Base-by-base conservation (phyloP, 257 asterid species). In the Petrea volubilis region DNA sequence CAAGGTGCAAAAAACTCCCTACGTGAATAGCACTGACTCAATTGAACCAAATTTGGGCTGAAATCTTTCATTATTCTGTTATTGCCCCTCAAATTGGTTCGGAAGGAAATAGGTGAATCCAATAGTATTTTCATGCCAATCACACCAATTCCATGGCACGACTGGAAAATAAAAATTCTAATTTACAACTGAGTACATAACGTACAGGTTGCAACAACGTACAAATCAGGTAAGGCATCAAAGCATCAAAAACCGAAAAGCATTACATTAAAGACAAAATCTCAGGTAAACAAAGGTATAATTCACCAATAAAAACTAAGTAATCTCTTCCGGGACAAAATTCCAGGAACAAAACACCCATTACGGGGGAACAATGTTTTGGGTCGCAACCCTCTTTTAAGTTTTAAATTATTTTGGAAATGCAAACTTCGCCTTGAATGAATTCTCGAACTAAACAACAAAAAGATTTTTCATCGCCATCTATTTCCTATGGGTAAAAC, bases 391-490 rank as follows among this genome's bases (percentile, higher is more conserved):
- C 76, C 62, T 52, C 21, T 50, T 36, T 31, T 9, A 57, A 38
- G 7, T 43, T 17, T 59, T 21, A 55, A 75, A 55, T 64, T 60
- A 68, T 68, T 68, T 50, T 34, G 40, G 27, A 15, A 7, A 13
- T 31, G 56, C 52, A 69, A 60, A 52, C 28, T 66, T 46, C 11
- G 72, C 60, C 78, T 63, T 50, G 40, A 64, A 78, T 61, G 72
- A 85, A 77, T 77, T 60, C 76, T 83, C 77, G 64, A 64, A 72
- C 58, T 63, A 59, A 59, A 73, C 67, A 69, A 72, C 68, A 83
- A 72, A 82, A 79, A 31, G 62, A 72, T 83, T 80, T n/a, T 82
- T 85, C 91, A 87, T 87, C 93, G 72, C 80, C 88, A 81, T 87
- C 84, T 78, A 74, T 28, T 31, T 66, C 68, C 75, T 51, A 66